phyloP scores from a whole-genome alignment of 2,329 filamentous ascomycete species.

The Leptosphaerulina australis region DNA sequence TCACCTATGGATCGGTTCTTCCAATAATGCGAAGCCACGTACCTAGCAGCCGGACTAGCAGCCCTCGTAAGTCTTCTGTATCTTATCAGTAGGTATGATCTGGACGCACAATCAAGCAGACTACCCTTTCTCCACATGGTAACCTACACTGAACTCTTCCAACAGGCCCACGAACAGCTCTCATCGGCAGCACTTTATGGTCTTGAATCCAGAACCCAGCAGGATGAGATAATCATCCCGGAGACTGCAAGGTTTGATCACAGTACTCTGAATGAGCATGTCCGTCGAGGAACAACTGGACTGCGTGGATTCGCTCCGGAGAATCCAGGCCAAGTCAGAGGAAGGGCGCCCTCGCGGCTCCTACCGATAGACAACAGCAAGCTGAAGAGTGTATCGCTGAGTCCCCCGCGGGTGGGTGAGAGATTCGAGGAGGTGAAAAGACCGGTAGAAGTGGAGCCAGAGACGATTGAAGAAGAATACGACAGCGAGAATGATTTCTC shows the following conservation, averaged over 20 bases:
- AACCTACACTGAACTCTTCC: neutral
- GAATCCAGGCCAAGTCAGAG: too few species aligned
- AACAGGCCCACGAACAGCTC: neutral
- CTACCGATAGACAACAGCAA: neutral
- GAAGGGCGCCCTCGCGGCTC: neutral
- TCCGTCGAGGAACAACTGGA: neutral
- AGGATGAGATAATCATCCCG: neutral
- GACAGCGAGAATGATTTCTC: neutral
- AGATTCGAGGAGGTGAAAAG: neutral
- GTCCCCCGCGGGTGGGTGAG: neutral
- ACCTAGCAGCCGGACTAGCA: neutral
- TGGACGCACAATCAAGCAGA: neutral
- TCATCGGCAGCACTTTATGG: too few species aligned
- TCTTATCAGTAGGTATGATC: neutral
- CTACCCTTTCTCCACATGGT: neutral
- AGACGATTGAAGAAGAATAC: neutral
- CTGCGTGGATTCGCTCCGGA: neutral
- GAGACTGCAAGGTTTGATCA: neutral
- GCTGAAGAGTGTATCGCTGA: neutral
- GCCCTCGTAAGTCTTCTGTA: neutral
- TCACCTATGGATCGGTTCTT: neutral
- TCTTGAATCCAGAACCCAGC: neutral
- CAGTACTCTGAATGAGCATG: neutral
- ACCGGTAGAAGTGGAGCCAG: neutral
- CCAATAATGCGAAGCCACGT: neutral